Conservation (phyloP, 257 asterid species). For the Coffea canephora region DNA sequence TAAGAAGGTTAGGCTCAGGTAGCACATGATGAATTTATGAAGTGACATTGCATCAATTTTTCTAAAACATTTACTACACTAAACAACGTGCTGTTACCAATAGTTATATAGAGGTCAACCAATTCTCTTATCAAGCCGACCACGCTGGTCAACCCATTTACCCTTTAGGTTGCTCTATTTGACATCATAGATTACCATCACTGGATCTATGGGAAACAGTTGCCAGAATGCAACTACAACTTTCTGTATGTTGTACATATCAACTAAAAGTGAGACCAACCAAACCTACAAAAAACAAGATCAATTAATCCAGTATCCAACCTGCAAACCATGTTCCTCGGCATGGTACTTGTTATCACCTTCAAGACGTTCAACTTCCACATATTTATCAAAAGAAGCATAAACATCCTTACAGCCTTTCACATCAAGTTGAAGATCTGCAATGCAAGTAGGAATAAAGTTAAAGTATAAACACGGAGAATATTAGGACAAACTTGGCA, state of each 20-base stretch:
- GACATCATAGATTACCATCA: not conserved
- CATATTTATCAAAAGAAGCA: conserved; percentile 96
- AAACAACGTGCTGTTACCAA: not conserved
- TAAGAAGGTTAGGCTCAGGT: not conserved
- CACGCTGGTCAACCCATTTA: not conserved
- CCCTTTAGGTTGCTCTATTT: not conserved
- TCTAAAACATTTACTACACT: not conserved
- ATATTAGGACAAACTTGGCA: conserved; percentile 23
- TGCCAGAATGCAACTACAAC: not conserved
- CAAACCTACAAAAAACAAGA: conserved; percentile 10
- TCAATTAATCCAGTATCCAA: conserved; percentile 25
- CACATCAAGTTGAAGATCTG: conserved; percentile 98
- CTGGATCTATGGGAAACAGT: not conserved
- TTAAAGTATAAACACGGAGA: conserved; percentile 7
- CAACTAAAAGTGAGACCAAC: not conserved
- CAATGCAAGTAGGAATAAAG: conserved; percentile 21
- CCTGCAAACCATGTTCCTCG: conserved; percentile 96
- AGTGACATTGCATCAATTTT: not conserved
- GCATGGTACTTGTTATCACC: conserved; percentile 97
- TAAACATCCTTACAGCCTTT: conserved; percentile 95
- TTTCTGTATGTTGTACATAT: not conserved
- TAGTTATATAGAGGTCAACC: not conserved
- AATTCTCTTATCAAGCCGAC: not conserved
- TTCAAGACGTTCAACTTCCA: conserved; percentile 96
- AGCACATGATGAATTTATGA: not conserved